phyloP scores from a whole-genome alignment of 2,329 filamentous ascomycete species.

The Cladophialophora psammophila region DNA sequence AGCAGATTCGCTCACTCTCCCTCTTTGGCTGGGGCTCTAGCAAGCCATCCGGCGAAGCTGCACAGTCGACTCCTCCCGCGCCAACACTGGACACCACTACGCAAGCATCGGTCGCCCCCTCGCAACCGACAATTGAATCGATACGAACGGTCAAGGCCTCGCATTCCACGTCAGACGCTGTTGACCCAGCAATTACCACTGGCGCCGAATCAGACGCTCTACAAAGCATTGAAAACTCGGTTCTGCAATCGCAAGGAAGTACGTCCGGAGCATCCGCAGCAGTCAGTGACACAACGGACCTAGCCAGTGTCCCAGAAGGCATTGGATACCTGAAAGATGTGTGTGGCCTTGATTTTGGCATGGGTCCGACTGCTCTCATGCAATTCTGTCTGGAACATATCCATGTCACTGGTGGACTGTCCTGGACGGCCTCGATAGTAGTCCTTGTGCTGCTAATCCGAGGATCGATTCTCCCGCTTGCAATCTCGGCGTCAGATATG shows the following conservation, averaged over 20 bases:
- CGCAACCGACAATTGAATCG: conserved; percentile 21
- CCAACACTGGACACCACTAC: conserved; percentile 4
- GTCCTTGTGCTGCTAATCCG: conserved; percentile 71
- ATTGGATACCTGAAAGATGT: conserved; percentile 84
- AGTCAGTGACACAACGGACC: conserved; percentile 39
- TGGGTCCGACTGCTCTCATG: conserved; percentile 75
- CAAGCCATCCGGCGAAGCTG: conserved; percentile 15
- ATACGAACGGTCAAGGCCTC: conserved; percentile 36
- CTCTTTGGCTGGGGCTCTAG: conserved; percentile 36
- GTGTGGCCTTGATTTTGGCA: conserved; percentile 82
- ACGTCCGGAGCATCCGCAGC: conserved; percentile 4
- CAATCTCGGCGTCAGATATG: conserved; percentile 66
- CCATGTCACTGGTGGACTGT: conserved; percentile 75
- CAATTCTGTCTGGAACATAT: conserved; percentile 82
- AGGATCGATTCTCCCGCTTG: conserved; percentile 70
- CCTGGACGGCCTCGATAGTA: conserved; percentile 83
- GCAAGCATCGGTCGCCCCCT: not conserved
- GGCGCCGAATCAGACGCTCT: conserved; percentile 30
- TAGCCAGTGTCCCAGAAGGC: conserved; percentile 70
- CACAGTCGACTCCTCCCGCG: conserved; percentile 8
- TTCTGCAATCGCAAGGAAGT: conserved; percentile 30
- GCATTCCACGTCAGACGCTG: conserved; percentile 35
- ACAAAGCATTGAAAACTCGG: conserved; percentile 28
- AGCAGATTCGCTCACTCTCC: conserved; percentile 37
- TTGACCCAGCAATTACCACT: conserved; percentile 25